These are phyloP conservation scores for Linnemannia exigua DNA, from an alignment of 192 early-diverging fungal genomes.

Conservation along the genomic window DNA sequence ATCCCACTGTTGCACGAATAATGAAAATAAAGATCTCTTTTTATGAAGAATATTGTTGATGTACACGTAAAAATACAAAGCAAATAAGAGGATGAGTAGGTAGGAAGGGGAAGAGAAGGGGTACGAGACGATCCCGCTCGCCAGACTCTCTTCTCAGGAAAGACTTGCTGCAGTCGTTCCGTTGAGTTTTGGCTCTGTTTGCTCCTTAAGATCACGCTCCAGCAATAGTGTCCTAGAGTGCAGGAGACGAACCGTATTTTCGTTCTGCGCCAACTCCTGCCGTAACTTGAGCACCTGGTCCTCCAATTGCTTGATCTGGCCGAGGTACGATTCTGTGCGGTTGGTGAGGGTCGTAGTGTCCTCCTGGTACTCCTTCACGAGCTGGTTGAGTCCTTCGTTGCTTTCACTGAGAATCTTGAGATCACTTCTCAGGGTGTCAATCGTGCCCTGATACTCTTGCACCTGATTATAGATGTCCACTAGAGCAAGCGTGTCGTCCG, in stretches of 20 bases:
- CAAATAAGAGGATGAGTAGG: neutral
- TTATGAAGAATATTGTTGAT: neutral
- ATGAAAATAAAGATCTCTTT: neutral
- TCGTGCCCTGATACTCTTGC: neutral
- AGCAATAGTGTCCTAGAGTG: neutral
- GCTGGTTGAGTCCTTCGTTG: slow-evolving; percentile 8
- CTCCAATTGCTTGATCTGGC: slow-evolving; percentile 17
- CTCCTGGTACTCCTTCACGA: slow-evolving; percentile 9
- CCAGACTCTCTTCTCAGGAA: too few species aligned
- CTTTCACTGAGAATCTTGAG: slow-evolving; percentile 7
- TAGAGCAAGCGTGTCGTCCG: neutral
- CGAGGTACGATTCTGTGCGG: slow-evolving; percentile 14
- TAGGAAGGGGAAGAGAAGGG: neutral
- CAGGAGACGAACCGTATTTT: neutral
- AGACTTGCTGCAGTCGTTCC: neutral
- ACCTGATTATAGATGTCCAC: slow-evolving; percentile 6
- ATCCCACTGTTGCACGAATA: slow-evolving; percentile 45
- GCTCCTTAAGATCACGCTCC: slow-evolving; percentile 11
- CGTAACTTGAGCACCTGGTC: neutral
- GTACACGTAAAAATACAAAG: neutral
- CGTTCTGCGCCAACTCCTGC: neutral
- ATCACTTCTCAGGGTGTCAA: neutral
- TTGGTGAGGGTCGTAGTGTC: slow-evolving; percentile 12
- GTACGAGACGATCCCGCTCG: neutral
- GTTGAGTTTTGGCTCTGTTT: neutral